A percentile compares a stretch with the other conserved stretches of the same genome.
Evolutionary conservation across 352 stramenopile genomes (phyloP).

Genomic region (Phytophthora quininea): DNA sequence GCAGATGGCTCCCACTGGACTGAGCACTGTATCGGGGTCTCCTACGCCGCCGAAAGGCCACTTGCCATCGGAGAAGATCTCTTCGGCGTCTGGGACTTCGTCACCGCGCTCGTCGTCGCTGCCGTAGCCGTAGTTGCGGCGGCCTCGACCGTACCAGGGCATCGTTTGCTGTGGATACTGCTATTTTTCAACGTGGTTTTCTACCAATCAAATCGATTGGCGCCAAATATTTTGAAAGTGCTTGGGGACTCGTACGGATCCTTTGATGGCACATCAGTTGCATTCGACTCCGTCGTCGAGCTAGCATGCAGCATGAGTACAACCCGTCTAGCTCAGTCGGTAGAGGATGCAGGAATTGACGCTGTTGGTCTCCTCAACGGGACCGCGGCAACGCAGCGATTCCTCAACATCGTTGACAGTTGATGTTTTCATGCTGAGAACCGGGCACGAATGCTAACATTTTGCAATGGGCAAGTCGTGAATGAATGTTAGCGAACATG

Average conservation of each 20-base stretch:
- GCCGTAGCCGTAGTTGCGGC: not conserved
- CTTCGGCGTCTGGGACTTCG: not conserved
- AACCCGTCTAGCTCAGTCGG: no score
- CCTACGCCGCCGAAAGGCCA: constrained; percentile 1
- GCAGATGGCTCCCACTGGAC: not conserved
- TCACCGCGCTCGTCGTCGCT: not conserved
- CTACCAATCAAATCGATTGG: not conserved
- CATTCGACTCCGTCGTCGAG: no score
- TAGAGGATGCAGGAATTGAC: no score
- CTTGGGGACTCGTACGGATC: no score
- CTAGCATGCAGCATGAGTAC: no score
- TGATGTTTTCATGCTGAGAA: no score
- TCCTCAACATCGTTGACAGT: no score
- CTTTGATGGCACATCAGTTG: no score
- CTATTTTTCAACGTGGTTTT: no score
- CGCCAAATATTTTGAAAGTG: constrained; percentile 1
- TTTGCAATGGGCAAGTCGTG: not conserved
- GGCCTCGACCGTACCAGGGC: not conserved
- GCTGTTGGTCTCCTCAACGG: no score
- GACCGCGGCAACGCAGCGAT: no score
- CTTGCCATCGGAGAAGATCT: not conserved
- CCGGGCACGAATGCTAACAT: no score
- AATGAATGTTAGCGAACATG: not conserved
- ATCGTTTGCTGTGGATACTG: not conserved
- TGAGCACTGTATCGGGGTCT: not conserved